Evolutionary conservation across 2,329 filamentous ascomycete species (phyloP), one percentile per base, ranked within the genome.

Genomic region (Pezicula rhizophila): DNA sequence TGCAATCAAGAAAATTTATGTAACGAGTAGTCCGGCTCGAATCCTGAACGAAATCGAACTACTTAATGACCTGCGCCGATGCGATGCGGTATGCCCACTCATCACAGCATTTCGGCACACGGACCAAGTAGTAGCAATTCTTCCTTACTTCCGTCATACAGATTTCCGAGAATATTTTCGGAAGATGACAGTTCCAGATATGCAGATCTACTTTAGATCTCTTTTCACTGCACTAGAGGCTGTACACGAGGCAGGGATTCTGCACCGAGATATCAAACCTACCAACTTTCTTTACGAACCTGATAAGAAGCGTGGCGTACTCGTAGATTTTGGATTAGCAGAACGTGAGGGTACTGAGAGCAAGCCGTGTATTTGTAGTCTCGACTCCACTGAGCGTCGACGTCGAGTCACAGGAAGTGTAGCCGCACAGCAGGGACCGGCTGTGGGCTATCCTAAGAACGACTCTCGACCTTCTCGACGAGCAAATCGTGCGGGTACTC

Each of bases 1-100:
- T 53, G 93, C 95, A 17, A 88, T 99, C 68, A 99, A 99, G 73
- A 99, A 99, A 73, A 99, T 99, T 59, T 99, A 99, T 67, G 93
- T 97, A 56, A 99, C 95, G 1, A 96, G 91, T 54, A 96, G 90
- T 57, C 93, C 93, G 0, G 78, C 84, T 25, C 87, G 93, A 41
- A 97, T 99, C 59, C 81, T 95, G 64, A 99, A 99, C 70, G 93
- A 99, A 69, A 82, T 99, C 15, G 92, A 97, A 60, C 78, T 99
- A 18, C 80, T 99, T 18, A 83, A 95, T 64, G 90, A 96, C 64
- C 79, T 99, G 8, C 81, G 87, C 44, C 80, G 86, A 49, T 95
- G 87, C 51, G 78, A 82, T 35, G 89, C 89, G 2, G 91, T 99
- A 23, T 97, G 93, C 59, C 92, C 93, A 31, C 78, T 99, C 17